Conservation (phyloP, 768 basidiomycete genomes). For the Phaeotremella fagi region DNA sequence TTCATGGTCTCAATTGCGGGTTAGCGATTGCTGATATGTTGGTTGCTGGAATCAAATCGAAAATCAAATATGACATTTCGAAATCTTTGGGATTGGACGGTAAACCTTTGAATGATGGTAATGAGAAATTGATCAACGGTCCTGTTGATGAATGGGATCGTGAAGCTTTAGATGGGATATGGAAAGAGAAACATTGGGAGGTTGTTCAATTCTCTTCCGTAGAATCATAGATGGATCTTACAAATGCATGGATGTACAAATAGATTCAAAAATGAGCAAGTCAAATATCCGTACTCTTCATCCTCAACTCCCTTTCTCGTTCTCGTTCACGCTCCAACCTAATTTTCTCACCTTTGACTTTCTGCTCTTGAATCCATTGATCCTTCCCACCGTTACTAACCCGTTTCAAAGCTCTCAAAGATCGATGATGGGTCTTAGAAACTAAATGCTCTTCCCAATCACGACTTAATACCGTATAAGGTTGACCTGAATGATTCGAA, state of each 20-base stretch:
- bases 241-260: no score
- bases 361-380: constrained; percentile 9
- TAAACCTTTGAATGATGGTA: background rate
- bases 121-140: background rate
- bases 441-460: constrained; percentile 16
- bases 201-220: constrained; percentile 22
- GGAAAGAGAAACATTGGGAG: constrained; percentile 47
- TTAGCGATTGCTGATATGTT: constrained; percentile 75
- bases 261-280: no score
- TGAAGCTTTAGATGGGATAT: constrained; percentile 51
- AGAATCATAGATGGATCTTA: no score
- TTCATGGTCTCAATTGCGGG: constrained; percentile 83
- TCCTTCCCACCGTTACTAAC: constrained; percentile 5
- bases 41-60: constrained; percentile 74
- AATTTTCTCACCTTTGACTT: constrained; percentile 4
- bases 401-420: constrained; percentile 3
- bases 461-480: constrained; percentile 10
- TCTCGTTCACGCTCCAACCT: constrained; percentile 11
- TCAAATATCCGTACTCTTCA: no score
- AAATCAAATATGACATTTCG: constrained; percentile 41
- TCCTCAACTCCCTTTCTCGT: no score
- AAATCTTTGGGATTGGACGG: background rate
- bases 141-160: background rate
- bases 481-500: constrained; percentile 18
- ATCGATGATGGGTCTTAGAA: constrained; percentile 16